Conservation (phyloP, 2,329 filamentous ascomycete species). For the Colletotrichum coccodes region DNA sequence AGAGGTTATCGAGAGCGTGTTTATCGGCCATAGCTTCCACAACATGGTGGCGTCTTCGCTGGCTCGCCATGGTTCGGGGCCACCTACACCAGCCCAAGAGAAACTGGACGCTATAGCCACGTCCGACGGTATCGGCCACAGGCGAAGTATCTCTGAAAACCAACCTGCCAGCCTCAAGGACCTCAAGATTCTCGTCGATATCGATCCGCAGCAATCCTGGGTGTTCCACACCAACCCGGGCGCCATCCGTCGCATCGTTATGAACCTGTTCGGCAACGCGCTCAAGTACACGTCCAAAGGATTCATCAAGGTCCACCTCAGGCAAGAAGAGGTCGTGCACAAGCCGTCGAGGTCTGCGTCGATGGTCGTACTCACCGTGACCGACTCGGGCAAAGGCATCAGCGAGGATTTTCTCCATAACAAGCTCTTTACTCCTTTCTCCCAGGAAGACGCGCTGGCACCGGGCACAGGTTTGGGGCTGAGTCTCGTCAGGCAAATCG, state of each 20-base stretch:
- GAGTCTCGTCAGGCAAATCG: conserved; percentile 67
- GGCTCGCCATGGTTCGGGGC: conserved; percentile 42
- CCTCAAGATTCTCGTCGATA: conserved; percentile 58
- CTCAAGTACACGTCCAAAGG: conserved; percentile 62
- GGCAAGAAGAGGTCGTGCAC: conserved; percentile 33
- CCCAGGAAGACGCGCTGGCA: conserved; percentile 67
- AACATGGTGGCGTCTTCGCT: conserved; percentile 40
- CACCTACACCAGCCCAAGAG: conserved; percentile 30
- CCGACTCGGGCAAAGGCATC: conserved; percentile 72
- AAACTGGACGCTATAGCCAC: conserved; percentile 33
- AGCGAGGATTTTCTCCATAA: conserved; percentile 66
- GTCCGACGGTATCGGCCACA: conserved; percentile 17
- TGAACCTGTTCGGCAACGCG: conserved; percentile 64
- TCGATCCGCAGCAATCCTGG: conserved; percentile 58
- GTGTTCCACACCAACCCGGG: conserved; percentile 64
- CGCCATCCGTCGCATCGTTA: conserved; percentile 59
- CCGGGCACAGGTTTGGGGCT: conserved; percentile 70
- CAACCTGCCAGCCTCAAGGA: conserved; percentile 36
- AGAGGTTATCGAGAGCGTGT: conserved; percentile 51
- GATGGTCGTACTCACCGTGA: conserved; percentile 54
- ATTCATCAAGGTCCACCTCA: conserved; percentile 50
- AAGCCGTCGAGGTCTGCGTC: conserved; percentile 36
- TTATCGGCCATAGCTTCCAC: conserved; percentile 50
- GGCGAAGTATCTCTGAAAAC: conserved; percentile 8
- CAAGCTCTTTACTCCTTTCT: conserved; percentile 68